Base-by-base conservation (phyloP, 805 yeast species). In the Lachancea thermotolerans region DNA sequence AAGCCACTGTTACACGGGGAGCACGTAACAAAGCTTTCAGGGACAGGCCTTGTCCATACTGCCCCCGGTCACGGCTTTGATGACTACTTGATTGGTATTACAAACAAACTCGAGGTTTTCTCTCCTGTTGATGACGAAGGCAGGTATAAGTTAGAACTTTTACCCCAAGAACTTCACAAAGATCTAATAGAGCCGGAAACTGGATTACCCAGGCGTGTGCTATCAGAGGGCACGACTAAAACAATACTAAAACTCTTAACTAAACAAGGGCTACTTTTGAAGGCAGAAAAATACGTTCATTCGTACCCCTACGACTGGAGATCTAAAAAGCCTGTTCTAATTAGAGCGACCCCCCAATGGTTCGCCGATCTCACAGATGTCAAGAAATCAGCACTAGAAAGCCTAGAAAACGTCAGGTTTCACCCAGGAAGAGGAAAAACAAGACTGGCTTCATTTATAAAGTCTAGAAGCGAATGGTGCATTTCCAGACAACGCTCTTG, bases 31-130 rank as follows among this genome's bases (percentile, higher is more conserved):
- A 76, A 77, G 46, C 53, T 74, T 1, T 79, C 93, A 0, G 99
- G 99, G 63, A 87, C 99, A 0, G 99, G 99, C 2, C 67, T 93
- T 11, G 99, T 93, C 1, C 99, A 93, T 60, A 85, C 88, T 16
- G 98, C 99, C 0, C 98, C 99, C 1, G 98, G 97, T 0, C 99
- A 93, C 62, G 99, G 99, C 56, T 77, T 81, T 56, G 99, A 93
- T 53, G 99, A 93, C 68, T 90, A 86, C 59, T 57, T 82, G 7
- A 72, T 83, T 31, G 91, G 95, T 30, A 62, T 75, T 46, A 64
- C 69, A 17, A 66, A 82, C 49, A 71, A 71, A 0, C 70, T 93
- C 17, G 69, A 65, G 9, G 77, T 86, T 0, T 76, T 69, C 49
- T 87, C 96, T 0, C 88, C 93, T 0, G 95, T 93, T 2, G 87